Evolutionary conservation across 1,284 basidiomycete genomes (phyloP), one percentile per base, ranked within the genome.

Genomic region (Ganoderma sinense): DNA sequence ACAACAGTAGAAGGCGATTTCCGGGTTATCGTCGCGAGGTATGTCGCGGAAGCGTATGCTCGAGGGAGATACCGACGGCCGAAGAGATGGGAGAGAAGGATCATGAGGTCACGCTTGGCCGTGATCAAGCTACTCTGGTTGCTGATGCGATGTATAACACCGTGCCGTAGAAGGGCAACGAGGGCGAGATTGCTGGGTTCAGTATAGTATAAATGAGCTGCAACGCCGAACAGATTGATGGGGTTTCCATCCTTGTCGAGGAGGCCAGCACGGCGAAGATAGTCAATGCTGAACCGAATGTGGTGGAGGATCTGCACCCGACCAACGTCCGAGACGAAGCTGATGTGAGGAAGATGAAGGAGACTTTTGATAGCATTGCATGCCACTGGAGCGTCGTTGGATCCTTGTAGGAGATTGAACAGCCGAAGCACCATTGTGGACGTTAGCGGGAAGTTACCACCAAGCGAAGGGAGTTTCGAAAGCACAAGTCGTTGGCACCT

Each of bases 121-220:
- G 79, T 68, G 29, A 82, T 76, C 16, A 76, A 33, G 62, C 80
- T 82, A 8, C 73, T 48, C 45, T 86, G 82, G 7, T 74, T 75
- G 75, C 89, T 89, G 33, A 93, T 84, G 0, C 80, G 73, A 75
- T 92, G 91, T 14, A 93, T 70, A 58, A 87, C 83, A 4, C 91
- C 91, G 1, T 81, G 81, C 29, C 86, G 87, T 41, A 92, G 79
- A 2, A 93, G 82, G 1, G 84, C 78, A 8, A 90, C 86, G 2
- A 92, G 79, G 0, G 91, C 91, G 58, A 93, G 83, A 76, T 92
- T 93, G 78, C 86, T 87, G 0, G 91, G 91, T 75, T 93, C 91
- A 1, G 87, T 86, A 73, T 90, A 89, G 73, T 91, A 91, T 13
- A 93, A 80, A 69, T 88, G 88, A 0, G 87, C 82, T 0, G 86